Evolutionary conservation across 2,329 filamentous ascomycete genomes (phyloP), one percentile per base, ranked within the genome.

Genomic region (Stagonosporopsis rhizophila): DNA sequence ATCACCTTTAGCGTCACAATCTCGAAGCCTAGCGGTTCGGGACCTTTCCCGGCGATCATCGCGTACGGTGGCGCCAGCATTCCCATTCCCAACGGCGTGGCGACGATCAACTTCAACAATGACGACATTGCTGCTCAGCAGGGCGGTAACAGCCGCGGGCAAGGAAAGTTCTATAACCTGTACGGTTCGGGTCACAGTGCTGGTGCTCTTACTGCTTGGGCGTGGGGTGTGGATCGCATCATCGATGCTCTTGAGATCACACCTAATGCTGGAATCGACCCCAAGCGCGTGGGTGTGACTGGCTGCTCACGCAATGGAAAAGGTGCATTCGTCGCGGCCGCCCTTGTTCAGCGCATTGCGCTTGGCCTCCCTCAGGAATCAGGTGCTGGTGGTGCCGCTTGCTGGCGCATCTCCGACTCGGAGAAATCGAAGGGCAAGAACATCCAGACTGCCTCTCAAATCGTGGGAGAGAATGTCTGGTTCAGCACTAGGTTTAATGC

Each of bases 301-400:
- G 86, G 86, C 5, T 88, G 85, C 78, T 87, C 84, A 49, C 82
- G 85, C 37, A 86, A 87, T 73, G 85, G 85, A 52, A 88, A 88
- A 75, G 85, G 85, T 12, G 85, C 85, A 27, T 81, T 88, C 59
- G 77, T 87, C n/a, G 83, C 81, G 4, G 85, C 84, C 15, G 85
- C 85, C 2, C 77, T 87, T 20, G 83, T 85, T 56, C 69, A 78
- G 50, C 84, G 85, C 38, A 85, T 88, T 56, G 84, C 82, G 17
- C 79, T 88, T 30, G 86, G 84, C 14, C 79, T 88, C 32, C 84
- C 85, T 0, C 85, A 88, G 70, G 85, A 88, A 74, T 86, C 83
- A 6, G 85, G 85, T 19, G 82, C 84, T 0, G 85, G 85, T 50
- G 85, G 84, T 37, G 80, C 85, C 19, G 84, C 83, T 15, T 87